These are phyloP conservation scores for Alternaria tenuissima DNA, from an alignment of 2,329 filamentous ascomycete species.

Conservation along the genomic window DNA sequence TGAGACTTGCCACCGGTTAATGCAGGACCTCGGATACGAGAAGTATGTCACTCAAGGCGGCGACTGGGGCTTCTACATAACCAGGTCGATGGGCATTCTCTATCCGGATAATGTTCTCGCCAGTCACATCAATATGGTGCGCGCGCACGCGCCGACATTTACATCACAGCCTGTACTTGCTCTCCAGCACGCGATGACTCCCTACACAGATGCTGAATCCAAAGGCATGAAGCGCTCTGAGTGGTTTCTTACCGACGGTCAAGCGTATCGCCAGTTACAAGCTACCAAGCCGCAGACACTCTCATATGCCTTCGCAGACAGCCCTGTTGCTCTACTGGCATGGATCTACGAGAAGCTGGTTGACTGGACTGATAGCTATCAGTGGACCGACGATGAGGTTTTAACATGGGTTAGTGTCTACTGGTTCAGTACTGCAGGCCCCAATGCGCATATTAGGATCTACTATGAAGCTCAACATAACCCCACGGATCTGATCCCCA, in stretches of 20 bases:
- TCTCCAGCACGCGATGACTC: slow-evolving; percentile 62
- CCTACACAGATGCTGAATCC: slow-evolving; percentile 63
- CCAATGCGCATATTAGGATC: slow-evolving; percentile 71
- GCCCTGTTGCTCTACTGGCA: slow-evolving; percentile 72
- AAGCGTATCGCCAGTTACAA: slow-evolving; percentile 68
- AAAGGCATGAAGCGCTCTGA: slow-evolving; percentile 60
- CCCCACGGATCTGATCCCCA: slow-evolving; percentile 33
- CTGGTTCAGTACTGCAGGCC: slow-evolving; percentile 73
- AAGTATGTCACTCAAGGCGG: slow-evolving; percentile 68
- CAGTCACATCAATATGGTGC: slow-evolving; percentile 69
- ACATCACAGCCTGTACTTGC: slow-evolving; percentile 65
- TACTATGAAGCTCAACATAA: slow-evolving; percentile 73
- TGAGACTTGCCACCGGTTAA: slow-evolving; percentile 71
- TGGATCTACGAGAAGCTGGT: slow-evolving; percentile 86
- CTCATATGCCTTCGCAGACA: slow-evolving; percentile 73
- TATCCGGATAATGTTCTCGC: slow-evolving; percentile 67
- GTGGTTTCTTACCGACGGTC: slow-evolving; percentile 67
- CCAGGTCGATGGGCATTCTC: slow-evolving; percentile 66
- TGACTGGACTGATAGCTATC: slow-evolving; percentile 76
- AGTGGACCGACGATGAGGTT: slow-evolving; percentile 79
- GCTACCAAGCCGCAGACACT: slow-evolving; percentile 76
- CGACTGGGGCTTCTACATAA: slow-evolving; percentile 75
- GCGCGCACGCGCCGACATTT: slow-evolving; percentile 51
- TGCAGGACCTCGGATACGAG: slow-evolving; percentile 71
- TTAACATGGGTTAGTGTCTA: slow-evolving; percentile 79